Base-by-base conservation (phyloP, 2,329 filamentous ascomycete species). In the Teratosphaeria pseudoeucalypti region DNA sequence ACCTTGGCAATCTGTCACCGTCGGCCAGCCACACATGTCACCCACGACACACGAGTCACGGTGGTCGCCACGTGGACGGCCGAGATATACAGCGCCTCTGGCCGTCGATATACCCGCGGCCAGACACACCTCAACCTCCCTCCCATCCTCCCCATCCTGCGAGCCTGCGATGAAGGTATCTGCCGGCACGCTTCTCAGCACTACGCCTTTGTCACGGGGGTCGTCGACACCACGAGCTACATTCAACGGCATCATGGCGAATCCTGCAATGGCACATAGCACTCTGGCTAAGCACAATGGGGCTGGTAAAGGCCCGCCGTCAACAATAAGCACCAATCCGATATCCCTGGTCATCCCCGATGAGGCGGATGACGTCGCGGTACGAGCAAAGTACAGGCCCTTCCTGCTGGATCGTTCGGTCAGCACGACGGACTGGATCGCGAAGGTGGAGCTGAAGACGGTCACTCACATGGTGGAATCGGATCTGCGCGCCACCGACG, bases 361-460 rank as follows among this genome's bases (percentile, higher is more conserved):
- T 16, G 60, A 62, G 0, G 74, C 84, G 58, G 83, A 85, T 62
- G 77, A 82, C 57, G 26, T 55, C 3, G 43, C 29, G 12, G 70
- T 80, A 19, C 75, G 82, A 39, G 61, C 71, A 52, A 76, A 69
- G 55, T 85, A 86, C 65, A 77, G 84, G 1, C 83, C 83, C 0
- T 87, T 85, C 61, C 67, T 87, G 3, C 71, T 81, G 1, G 65
- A 72, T 39, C 68, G 75, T 0, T 67, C 72, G 12, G 57, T 73
- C 2, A 64, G 72, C 10, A 60, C 66, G 1, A 68, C 70, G 14
- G 83, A 86, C 68, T 87, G 84, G 85, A 71, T 86, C 26, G 72
- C 75, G 0, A 62, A 75, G 43, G 71, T 87, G 3, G 84, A 87
- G 65, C 71, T 87, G 4, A 77, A 75, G 43, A 82, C 80, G 0